These are phyloP conservation scores for Pythium aquatile DNA, from an alignment of 352 stramenopile species.

Conservation along the genomic window DNA sequence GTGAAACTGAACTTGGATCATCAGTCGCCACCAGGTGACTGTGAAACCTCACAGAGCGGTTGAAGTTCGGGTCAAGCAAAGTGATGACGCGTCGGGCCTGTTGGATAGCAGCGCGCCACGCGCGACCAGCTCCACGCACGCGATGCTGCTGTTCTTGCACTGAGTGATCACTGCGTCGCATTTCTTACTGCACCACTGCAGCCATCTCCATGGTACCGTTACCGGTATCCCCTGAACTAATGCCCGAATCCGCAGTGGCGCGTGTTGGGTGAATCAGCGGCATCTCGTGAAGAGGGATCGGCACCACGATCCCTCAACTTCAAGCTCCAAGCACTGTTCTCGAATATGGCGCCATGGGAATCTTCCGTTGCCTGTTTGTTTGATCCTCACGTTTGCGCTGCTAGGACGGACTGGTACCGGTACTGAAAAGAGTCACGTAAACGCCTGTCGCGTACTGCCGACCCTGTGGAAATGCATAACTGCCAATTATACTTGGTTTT, in stretches of 20 bases:
- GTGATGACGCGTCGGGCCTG: conserved; percentile 17
- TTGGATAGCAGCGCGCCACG: conserved; percentile 1
- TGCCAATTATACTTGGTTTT: conserved; percentile 15
- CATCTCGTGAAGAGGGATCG: not conserved
- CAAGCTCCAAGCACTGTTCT: not conserved
- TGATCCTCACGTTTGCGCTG: conserved; percentile 3
- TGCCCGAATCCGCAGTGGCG: no score
- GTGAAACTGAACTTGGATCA: not conserved
- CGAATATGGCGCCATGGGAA: not conserved
- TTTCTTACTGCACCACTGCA: no score
- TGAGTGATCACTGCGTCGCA: not conserved
- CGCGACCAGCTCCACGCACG: not conserved
- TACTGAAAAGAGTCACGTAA: conserved; percentile 5
- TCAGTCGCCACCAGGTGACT: not conserved
- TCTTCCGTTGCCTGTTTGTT: not conserved
- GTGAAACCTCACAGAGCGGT: conserved; percentile 19
- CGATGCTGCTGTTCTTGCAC: not conserved
- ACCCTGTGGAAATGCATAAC: conserved; percentile 20
- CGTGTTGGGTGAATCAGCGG: not conserved
- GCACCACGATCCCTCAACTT: not conserved
- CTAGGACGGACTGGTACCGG: no score
- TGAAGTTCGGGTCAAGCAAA: conserved; percentile 20
- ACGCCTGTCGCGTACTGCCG: not conserved
- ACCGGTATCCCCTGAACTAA: no score
- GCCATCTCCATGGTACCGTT: no score